Evolutionary conservation across 2,329 filamentous ascomycete genomes (phyloP).

Genomic region (Rachicladosporium sp.): DNA sequence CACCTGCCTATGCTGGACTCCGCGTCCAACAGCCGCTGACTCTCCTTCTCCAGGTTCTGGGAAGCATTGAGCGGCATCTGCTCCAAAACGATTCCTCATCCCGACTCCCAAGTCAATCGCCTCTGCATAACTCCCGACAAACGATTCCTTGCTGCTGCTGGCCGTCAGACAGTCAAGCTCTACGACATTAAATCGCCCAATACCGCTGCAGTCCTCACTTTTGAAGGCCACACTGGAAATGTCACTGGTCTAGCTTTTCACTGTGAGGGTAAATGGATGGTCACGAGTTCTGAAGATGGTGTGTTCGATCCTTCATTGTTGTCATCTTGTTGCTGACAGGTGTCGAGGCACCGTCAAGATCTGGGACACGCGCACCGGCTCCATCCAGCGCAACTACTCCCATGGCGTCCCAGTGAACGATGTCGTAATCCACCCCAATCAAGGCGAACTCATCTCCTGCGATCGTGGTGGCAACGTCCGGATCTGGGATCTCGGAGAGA

Average conservation of each 20-base stretch:
- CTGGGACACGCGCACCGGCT: slow-evolving; percentile 81
- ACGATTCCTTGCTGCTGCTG: slow-evolving; percentile 74
- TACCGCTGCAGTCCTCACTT: slow-evolving; percentile 80
- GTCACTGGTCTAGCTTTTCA: slow-evolving; percentile 96
- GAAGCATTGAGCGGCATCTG: slow-evolving; percentile 96
- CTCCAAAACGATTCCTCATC: slow-evolving; percentile 93
- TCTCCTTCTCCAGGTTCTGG: slow-evolving; percentile 61
- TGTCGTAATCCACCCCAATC: slow-evolving; percentile 98
- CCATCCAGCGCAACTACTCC: slow-evolving; percentile 82
- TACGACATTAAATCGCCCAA: slow-evolving; percentile 99
- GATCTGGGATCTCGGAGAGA: slow-evolving; percentile 94
- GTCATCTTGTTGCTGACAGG: slow-evolving; percentile 2
- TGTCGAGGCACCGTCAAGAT: slow-evolving; percentile 65
- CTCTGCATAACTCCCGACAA: slow-evolving; percentile 98
- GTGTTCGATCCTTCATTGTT: neutral
- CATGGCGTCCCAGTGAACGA: slow-evolving; percentile 88
- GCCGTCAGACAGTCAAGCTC: slow-evolving; percentile 81
- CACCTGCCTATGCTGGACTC: too few relatives aligned
- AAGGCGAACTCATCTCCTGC: slow-evolving; percentile 94
- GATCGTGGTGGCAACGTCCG: slow-evolving; percentile 85
- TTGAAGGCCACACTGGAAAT: slow-evolving; percentile 92
- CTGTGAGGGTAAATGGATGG: slow-evolving; percentile 99
- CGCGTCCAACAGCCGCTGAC: slow-evolving; percentile 1
- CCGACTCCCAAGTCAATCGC: slow-evolving; percentile 95
- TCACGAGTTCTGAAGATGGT: slow-evolving; percentile 91